These are phyloP conservation scores for Mrakia hoshinonis DNA, from an alignment of 768 basidiomycete species.

Conservation along the genomic window DNA sequence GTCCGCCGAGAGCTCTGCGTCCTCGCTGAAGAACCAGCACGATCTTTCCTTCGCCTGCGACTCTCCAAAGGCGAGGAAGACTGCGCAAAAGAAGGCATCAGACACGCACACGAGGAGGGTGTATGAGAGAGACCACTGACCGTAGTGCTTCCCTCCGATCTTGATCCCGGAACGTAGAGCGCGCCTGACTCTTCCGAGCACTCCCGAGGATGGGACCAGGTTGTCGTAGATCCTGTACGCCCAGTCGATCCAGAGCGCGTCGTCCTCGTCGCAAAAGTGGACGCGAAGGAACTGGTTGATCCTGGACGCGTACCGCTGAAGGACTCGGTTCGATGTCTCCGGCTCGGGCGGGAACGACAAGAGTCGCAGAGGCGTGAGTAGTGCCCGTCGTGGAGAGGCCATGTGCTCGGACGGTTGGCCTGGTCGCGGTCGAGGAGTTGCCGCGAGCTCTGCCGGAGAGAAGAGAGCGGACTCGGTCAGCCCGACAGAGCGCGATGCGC, in stretches of 20 bases:
- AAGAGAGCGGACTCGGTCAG: not conserved
- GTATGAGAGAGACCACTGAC: too few relatives aligned
- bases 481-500: too few relatives aligned
- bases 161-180: constrained; percentile 36
- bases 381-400: constrained; percentile 24
- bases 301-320: constrained; percentile 32
- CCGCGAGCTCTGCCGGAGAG: not conserved
- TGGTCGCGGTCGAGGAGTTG: not conserved
- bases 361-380: constrained; percentile 38
- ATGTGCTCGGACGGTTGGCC: not conserved
- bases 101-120: too few relatives aligned
- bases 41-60: constrained; percentile 40
- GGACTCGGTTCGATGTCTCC: constrained; percentile 39
- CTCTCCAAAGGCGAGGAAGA: constrained; percentile 38
- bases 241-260: constrained; percentile 30
- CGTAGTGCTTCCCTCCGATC: constrained; percentile 35
- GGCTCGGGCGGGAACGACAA: constrained; percentile 36
- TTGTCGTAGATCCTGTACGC: constrained; percentile 30
- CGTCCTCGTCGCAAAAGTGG: constrained; percentile 39
- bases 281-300: constrained; percentile 37
- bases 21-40: constrained; percentile 38
- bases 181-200: constrained; percentile 38
- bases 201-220: constrained; percentile 31
- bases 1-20: constrained; percentile 5
- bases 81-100: too few relatives aligned